These are phyloP conservation scores for Ceratobasidium sp. DNA, from an alignment of 1,284 basidiomycete species.

Conservation along the genomic window DNA sequence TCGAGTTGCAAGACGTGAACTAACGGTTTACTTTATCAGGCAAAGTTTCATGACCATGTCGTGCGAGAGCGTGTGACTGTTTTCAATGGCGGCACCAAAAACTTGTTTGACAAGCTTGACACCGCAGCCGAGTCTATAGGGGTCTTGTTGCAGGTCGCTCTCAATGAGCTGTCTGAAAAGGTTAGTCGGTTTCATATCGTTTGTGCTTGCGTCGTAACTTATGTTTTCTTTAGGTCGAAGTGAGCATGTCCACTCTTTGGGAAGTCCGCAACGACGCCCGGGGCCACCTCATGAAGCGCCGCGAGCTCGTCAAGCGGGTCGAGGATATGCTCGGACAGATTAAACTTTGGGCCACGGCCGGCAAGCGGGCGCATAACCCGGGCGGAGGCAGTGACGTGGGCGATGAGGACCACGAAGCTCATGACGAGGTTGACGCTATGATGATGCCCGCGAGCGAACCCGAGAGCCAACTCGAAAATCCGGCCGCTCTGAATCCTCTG, in stretches of 20 bases:
- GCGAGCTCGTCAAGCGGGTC: conserved; percentile 58
- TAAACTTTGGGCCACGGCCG: conserved; percentile 61
- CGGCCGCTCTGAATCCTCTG: neutral
- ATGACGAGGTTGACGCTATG: conserved; percentile 13
- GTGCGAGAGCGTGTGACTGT: conserved; percentile 63
- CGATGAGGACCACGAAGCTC: neutral
- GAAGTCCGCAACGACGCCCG: conserved; percentile 66
- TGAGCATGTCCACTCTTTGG: conserved; percentile 71
- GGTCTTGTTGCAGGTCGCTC: conserved; percentile 62
- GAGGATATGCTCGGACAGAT: conserved; percentile 62
- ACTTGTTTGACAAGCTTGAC: conserved; percentile 64
- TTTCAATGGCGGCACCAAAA: conserved; percentile 67
- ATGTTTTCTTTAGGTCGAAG: conserved; percentile 63
- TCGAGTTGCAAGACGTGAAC: no score
- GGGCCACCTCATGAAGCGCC: conserved; percentile 60
- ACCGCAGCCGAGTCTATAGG: conserved; percentile 66
- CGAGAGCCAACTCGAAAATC: neutral
- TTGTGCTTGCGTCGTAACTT: neutral
- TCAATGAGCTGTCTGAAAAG: conserved; percentile 68
- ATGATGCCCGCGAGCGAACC: conserved; percentile 5
- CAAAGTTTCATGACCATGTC: conserved; percentile 64
- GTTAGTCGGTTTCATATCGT: conserved; percentile 54
- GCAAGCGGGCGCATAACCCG: neutral
- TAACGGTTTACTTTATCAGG: conserved; percentile 54
- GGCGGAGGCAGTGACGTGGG: neutral